Evolutionary conservation across 2,329 filamentous ascomycete species (phyloP), one percentile per base, ranked within the genome.

Genomic region (Aureobasidium sp.): DNA sequence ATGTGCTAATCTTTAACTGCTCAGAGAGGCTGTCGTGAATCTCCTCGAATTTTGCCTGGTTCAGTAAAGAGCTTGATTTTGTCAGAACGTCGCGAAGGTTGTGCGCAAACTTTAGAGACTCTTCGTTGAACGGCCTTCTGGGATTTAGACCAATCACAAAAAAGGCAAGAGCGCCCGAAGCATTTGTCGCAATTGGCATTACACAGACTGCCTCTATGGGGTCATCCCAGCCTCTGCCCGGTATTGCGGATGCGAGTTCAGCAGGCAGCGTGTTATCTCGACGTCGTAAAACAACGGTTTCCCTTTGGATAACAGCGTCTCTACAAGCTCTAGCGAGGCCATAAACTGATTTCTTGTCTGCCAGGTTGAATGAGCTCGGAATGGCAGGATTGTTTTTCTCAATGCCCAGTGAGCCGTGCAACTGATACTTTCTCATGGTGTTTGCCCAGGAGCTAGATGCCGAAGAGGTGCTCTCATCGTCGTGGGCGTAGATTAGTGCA

Each of bases 141-240:
- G 70, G 69, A 41, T 70, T 71, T 1, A 71, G 49, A 0, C 69
- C 71, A 12, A 71, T 54, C 2, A 74, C 60, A 5, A 73, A 45
- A 22, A 73, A 68, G 1, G 68, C 71, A 30, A 71, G 61, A 2
- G 68, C 60, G 21, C 68, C 65, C 7, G 64, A 61, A 4, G 61
- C 62, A 3, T 61, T 65, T 0, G 68, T 66, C 2, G 61, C 62
- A 3, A 58, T 40, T 2, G 56, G 56, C 38, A 58, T 40, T 3
- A 58, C 35, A 19, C 40, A 54, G 5, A 51, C 54, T n/a, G 50
- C 27, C 34, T 56, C 53, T 11, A 56, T 25, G 4, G 34, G 19
- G 6, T 47, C 45, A 3, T 52, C 56, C 34, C 27, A 50, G 4
- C 54, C 56, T 12, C 56, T 44, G 21, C 39, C 39, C 6, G 42